Evolutionary conservation across 2,329 filamentous ascomycete genomes (phyloP), one percentile per base, ranked within the genome.

Genomic region (Xylariaceae sp.): DNA sequence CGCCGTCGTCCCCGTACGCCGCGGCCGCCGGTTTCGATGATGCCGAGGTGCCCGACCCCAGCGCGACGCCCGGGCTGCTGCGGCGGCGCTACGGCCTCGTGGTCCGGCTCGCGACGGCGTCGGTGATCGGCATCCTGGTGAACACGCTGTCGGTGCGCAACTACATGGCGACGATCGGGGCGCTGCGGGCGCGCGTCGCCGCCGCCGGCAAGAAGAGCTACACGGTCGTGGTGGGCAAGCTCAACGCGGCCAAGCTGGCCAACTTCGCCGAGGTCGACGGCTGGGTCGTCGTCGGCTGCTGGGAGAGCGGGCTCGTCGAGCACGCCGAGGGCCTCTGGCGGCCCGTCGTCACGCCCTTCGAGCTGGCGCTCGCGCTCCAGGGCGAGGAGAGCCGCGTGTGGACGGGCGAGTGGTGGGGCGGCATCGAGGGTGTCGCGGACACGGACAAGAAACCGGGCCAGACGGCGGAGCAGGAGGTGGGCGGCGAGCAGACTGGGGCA

Each of bases 231-330:
- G 92, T 98, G 0, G 92, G 92, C 38, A 96, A 96, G 58, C 70
- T 98, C 17, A 98, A 96, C 53, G 81, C 89, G 0, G 90, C 89
- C 23, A 98, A 98, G 58, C 71, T 98, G 15, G 92, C 92, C 31
- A 98, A 98, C 59, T 98, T 98, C 61, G 77, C 83, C 37, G 92
- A 98, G 58, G 77, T 98, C 5, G 90, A 88, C 27, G 90, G 88
- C 12, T 98, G 92, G 92, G 88, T 96, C 0, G 88, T 96, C 0
- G 85, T 98, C 8, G 90, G 92, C 3, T 98, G 92, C 60, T 98
- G 92, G 92, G 92, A 98, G 63, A 94, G 89, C 57, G 87, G 84
- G 39, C 64, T 96, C 32, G 76, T 98, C 4, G 90, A 95, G 49
- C 87, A 88, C 43, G n/a, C n/a, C n/a, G 83, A 84, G 37, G 84